These are phyloP conservation scores for Rhodotorula sp. DNA, from an alignment of 1,284 basidiomycete genomes.

Conservation along the genomic window DNA sequence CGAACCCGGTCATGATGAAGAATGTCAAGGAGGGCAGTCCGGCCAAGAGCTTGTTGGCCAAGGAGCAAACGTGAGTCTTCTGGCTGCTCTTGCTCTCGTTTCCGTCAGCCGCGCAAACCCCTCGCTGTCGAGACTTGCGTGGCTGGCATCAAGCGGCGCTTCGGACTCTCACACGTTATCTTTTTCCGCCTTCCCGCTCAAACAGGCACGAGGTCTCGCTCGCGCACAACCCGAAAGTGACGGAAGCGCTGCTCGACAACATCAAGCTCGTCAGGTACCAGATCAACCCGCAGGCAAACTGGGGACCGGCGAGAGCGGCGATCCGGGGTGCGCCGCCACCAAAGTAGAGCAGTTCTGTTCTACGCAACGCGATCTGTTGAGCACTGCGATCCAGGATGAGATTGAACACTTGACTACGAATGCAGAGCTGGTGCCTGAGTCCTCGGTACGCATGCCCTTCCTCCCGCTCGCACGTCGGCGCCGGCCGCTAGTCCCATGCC, in stretches of 20 bases:
- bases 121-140: not conserved
- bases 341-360: not conserved
- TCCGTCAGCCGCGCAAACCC: constrained; percentile 29
- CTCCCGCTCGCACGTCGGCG: too few relatives aligned
- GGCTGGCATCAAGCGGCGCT: too few relatives aligned
- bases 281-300: constrained; percentile 82
- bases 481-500: too few relatives aligned
- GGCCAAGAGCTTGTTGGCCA: constrained; percentile 36
- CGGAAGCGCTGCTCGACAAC: constrained; percentile 59
- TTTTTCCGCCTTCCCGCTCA: too few relatives aligned
- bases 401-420: too few relatives aligned
- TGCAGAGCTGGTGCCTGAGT: too few relatives aligned
- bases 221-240: constrained; percentile 64
- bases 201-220: constrained; percentile 69
- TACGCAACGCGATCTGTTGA: too few relatives aligned
- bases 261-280: constrained; percentile 86
- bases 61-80: constrained; percentile 38
- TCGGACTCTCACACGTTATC: not conserved
- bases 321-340: constrained; percentile 26
- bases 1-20: constrained; percentile 76
- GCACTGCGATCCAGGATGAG: too few relatives aligned
- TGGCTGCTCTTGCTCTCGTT: not conserved
- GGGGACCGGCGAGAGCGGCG: constrained; percentile 68
- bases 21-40: constrained; percentile 49
- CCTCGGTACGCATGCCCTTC: too few relatives aligned